Percentiles rank a stretch among this genome's conserved stretches.
Conservation (phyloP, 192 early-diverging fungal species). For the Gamsiella multidivaricata region DNA sequence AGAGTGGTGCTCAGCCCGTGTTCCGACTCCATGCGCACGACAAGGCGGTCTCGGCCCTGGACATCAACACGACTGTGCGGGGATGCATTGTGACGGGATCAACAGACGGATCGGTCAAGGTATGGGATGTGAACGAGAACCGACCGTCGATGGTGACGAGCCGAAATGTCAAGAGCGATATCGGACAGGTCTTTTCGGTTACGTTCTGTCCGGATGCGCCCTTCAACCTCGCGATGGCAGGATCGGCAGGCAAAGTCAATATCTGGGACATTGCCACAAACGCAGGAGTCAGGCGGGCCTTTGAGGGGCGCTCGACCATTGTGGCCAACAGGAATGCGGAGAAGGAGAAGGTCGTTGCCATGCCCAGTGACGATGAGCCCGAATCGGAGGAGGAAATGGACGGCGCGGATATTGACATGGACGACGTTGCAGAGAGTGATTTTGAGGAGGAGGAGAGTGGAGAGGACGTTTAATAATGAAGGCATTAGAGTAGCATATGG, state of each 20-base stretch:
- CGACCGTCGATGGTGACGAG: conserved; percentile 88
- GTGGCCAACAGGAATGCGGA: conserved; percentile 35
- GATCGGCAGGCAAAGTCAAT: conserved; percentile 88
- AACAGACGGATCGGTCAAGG: conserved; percentile 89
- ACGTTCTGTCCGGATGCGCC: conserved; percentile 93
- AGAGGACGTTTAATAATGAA: conserved; percentile 39
- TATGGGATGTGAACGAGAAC: conserved; percentile 88
- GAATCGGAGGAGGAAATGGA: conserved; percentile 56
- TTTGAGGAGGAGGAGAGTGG: conserved; percentile 55
- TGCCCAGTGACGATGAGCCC: conserved; percentile 45
- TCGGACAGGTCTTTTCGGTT: conserved; percentile 84
- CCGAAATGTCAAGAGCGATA: conserved; percentile 57
- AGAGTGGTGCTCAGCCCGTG: conserved; percentile 62
- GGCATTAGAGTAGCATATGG: not conserved
- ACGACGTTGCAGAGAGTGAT: conserved; percentile 45
- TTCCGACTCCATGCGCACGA: conserved; percentile 96
- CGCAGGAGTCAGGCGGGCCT: conserved; percentile 79
- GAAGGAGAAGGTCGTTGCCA: conserved; percentile 45
- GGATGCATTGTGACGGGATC: conserved; percentile 94
- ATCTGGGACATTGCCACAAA: conserved; percentile 96
- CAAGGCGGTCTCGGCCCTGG: conserved; percentile 86
- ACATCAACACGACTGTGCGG: conserved; percentile 80
- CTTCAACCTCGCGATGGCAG: conserved; percentile 88
- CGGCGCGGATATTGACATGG: conserved; percentile 53
- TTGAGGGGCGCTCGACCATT: conserved; percentile 58